Base-by-base conservation (phyloP, 306 rosid species). In the Vigna reflexopilosa region DNA sequence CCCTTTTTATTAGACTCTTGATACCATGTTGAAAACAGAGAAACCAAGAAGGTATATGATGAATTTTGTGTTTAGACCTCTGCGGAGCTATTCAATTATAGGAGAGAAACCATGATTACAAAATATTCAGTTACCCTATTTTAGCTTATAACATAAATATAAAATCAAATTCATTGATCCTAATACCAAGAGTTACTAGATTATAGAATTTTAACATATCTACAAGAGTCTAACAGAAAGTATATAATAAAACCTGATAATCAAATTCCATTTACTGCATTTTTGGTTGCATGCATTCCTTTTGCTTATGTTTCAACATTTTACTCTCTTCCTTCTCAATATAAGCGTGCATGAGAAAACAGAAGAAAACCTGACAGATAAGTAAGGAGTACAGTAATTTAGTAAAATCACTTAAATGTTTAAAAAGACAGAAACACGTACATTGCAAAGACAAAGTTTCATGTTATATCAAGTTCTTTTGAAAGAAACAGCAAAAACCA, bases 201-300 rank as follows among this genome's bases (percentile, higher is more conserved):
- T 34, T 34, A 32, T 32, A 32, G 36, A 4, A 34, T 5, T 34
- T 34, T 34, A 34, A 34, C 38, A 34, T 5, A 34, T 34, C 38
- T 34, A 34, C 38, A 34, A 34, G 38, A 34, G 5, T 34, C 38
- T 34, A 34, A 32, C 36, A 32, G 36, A 4, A 36, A 36, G 9
- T 36, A 36, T 55, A 47, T 62, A 32, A 62, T 40, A 59, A 80
- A 83, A 92, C 98, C 98, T 95, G 98, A 83, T 92, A 95, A 77
- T 95, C 98, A 38, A 11, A 95, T 95, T 95, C 98, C 98, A 92
- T 95, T 82, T 95, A 91, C 17, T 97, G 97, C 98, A 92, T 92
- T 91, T 95, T 95, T n/a, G 98, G 98, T 76, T 95, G 98, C 98
- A 92, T 95, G 48, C 98, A 97, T 79, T 95, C 98, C 81, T 96